Conservation (phyloP, 192 early-diverging fungal species). For the Linnemannia elongata region DNA sequence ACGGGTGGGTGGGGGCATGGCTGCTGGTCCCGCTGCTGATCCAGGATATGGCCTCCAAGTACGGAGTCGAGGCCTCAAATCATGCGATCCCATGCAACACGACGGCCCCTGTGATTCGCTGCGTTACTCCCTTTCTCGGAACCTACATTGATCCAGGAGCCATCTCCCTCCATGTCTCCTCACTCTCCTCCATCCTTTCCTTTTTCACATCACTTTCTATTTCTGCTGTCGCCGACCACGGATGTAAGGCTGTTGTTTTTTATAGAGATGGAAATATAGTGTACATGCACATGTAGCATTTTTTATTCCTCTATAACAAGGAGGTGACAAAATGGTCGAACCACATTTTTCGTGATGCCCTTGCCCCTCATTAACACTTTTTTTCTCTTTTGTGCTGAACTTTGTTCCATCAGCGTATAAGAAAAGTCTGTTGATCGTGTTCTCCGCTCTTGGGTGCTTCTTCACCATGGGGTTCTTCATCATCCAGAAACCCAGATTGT, state of each 20-base stretch:
- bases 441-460: conserved; percentile 29
- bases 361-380: not conserved
- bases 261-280: no score
- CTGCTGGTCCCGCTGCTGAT: conserved; percentile 19
- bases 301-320: not conserved
- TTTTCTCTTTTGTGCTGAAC: not conserved
- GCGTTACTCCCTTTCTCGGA: conserved; percentile 17
- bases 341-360: not conserved
- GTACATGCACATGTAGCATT: no score
- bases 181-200: conserved; percentile 34
- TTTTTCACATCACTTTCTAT: conserved; percentile 41
- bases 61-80: conserved; percentile 17
- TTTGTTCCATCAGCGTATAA: conserved; percentile 15
- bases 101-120: conserved; percentile 3
- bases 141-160: conserved; percentile 22
- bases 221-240: conserved; percentile 56
- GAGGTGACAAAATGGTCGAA: not conserved
- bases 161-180: conserved; percentile 41
- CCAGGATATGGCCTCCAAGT: conserved; percentile 21
- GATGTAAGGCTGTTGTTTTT: conserved; percentile 3
- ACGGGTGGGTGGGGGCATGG: conserved; percentile 13
- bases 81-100: conserved; percentile 18
- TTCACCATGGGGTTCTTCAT: conserved; percentile 27
- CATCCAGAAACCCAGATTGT: conserved; percentile 18
- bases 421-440: conserved; percentile 43